These are phyloP conservation scores for Xylaria cubensis DNA, from an alignment of 495 filamentous ascomycete genomes.

Conservation along the genomic window DNA sequence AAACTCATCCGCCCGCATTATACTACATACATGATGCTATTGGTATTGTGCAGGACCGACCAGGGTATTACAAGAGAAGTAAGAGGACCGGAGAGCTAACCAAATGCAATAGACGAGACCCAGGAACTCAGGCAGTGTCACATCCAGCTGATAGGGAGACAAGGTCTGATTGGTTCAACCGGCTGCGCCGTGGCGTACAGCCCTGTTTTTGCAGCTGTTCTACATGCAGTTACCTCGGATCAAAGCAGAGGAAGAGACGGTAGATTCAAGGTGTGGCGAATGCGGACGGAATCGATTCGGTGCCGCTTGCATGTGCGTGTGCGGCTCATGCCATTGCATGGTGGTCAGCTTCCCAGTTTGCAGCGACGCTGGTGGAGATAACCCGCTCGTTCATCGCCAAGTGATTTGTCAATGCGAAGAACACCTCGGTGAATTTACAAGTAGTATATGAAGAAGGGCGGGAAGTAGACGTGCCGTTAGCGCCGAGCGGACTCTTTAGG, in stretches of 20 bases:
- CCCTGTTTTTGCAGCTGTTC: slow-evolving; percentile 15
- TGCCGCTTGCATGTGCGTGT: slow-evolving; percentile 13
- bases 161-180: slow-evolving; percentile 5
- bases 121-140: neutral
- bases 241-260: slow-evolving; percentile 3
- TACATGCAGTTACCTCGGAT: neutral
- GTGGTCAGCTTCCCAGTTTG: slow-evolving; percentile 11
- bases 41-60: neutral
- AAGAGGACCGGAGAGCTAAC: neutral
- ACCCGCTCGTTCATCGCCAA: neutral
- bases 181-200: neutral
- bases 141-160: slow-evolving; percentile 7
- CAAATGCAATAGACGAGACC: too few species aligned
- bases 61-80: neutral
- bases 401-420: slow-evolving; percentile 19
- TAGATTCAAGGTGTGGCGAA: slow-evolving; percentile 9
- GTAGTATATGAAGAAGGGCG: neutral
- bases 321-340: neutral
- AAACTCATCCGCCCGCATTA: neutral
- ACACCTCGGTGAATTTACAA: neutral
- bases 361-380: slow-evolving; percentile 4
- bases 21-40: neutral
- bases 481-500: neutral
- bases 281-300: neutral
- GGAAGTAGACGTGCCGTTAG: slow-evolving; percentile 16